Conservation (phyloP, 2,329 filamentous ascomycete species). For the Ophiocordyceps unilateralis region DNA sequence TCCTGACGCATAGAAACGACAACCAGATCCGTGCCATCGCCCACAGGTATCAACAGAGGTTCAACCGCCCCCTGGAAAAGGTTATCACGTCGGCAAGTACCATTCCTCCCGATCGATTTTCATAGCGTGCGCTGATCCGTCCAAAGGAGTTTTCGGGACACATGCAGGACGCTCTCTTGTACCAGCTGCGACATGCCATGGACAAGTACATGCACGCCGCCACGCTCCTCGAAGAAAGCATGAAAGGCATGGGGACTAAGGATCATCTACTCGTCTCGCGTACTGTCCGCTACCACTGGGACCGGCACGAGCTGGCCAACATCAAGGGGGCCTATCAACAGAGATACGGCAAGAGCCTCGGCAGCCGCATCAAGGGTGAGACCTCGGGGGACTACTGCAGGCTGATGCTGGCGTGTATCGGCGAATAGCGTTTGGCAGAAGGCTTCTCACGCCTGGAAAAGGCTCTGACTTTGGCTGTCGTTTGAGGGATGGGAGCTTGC, state of each 20-base stretch:
- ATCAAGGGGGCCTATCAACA: slow-evolving; percentile 65
- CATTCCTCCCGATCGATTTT: neutral
- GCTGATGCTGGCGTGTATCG: slow-evolving; percentile 54
- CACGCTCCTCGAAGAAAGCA: slow-evolving; percentile 63
- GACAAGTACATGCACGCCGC: slow-evolving; percentile 81
- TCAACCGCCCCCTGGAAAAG: slow-evolving; percentile 50
- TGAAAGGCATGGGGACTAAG: slow-evolving; percentile 78
- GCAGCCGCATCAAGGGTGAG: slow-evolving; percentile 58
- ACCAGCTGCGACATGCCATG: slow-evolving; percentile 58
- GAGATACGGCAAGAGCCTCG: slow-evolving; percentile 49
- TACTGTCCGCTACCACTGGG: slow-evolving; percentile 74
- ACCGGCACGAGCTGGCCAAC: slow-evolving; percentile 53
- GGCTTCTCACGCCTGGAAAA: too few relatives aligned
- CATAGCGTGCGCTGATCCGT: neutral
- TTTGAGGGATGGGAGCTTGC: too few relatives aligned
- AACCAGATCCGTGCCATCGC: slow-evolving; percentile 71
- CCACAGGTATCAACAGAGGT: slow-evolving; percentile 56
- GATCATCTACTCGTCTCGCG: slow-evolving; percentile 62
- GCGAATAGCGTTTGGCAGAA: slow-evolving; percentile 13
- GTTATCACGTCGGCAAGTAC: slow-evolving; percentile 50
- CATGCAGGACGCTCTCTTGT: slow-evolving; percentile 71
- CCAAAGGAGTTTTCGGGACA: slow-evolving; percentile 68
- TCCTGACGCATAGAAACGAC: slow-evolving; percentile 60
- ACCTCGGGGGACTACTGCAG: slow-evolving; percentile 71
- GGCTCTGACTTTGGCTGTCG: too few relatives aligned